Evolutionary conservation across 2,329 filamentous ascomycete genomes (phyloP).

Genomic region (Rachicladosporium sp.): DNA sequence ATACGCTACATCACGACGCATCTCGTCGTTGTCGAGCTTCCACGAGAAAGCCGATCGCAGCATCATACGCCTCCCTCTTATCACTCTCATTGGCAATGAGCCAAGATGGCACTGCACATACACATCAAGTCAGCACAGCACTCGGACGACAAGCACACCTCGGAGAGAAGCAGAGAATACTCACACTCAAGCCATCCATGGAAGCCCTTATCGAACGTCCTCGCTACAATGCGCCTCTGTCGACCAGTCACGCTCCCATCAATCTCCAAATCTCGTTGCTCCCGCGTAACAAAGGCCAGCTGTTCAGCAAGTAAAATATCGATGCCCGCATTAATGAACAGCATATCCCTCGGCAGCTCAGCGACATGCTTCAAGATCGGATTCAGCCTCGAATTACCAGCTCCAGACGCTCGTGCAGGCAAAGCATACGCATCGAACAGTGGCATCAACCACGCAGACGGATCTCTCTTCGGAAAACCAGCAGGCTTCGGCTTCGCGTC

Average conservation of each 20-base stretch:
- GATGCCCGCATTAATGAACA: constrained; percentile 29
- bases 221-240: constrained; percentile 3
- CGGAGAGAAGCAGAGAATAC: background rate
- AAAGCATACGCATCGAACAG: constrained; percentile 34
- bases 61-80: background rate
- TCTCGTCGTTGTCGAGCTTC: background rate
- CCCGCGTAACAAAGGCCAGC: constrained; percentile 26
- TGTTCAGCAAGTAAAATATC: constrained; percentile 34
- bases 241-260: constrained; percentile 11
- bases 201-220: constrained; percentile 18
- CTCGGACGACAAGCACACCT: background rate
- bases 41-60: background rate
- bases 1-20: no score
- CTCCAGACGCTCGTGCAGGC: constrained; percentile 8
- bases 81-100: background rate
- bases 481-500: constrained; percentile 29
- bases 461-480: constrained; percentile 27
- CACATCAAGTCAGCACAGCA: background rate
- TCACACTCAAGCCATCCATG: constrained; percentile 21
- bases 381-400: constrained; percentile 25
- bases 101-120: background rate
- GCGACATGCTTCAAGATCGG: constrained; percentile 25
- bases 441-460: constrained; percentile 27
- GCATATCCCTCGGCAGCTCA: constrained; percentile 27
- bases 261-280: constrained; percentile 18